Evolutionary conservation across 164 flowering plant genomes (phyloP).

Genomic region (Hamamelis virginiana): DNA sequence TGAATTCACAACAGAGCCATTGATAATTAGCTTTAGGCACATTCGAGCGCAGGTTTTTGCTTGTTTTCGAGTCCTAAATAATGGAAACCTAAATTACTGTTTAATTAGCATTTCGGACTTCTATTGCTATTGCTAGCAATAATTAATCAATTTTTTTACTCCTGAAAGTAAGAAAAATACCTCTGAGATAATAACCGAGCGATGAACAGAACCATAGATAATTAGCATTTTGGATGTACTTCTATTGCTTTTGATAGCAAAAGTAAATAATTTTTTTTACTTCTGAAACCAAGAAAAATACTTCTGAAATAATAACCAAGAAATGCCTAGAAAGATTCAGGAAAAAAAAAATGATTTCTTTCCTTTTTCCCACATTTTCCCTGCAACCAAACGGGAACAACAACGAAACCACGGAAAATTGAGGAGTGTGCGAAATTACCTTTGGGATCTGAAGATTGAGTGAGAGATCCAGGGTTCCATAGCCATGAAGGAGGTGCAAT

Average conservation of each 20-base stretch:
- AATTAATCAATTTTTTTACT: background rate
- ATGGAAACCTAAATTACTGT: background rate
- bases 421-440: conserved; percentile 26
- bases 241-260: too few relatives aligned
- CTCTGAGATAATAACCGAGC: background rate
- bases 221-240: too few relatives aligned
- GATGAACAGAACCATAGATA: too few relatives aligned
- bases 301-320: background rate
- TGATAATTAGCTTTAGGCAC: too few relatives aligned
- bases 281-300: too few relatives aligned
- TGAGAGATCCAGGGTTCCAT: conserved; percentile 20
- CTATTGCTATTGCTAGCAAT: too few relatives aligned
- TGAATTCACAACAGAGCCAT: too few relatives aligned
- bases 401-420: background rate
- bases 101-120: too few relatives aligned
- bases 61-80: too few relatives aligned
- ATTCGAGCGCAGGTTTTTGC: too few relatives aligned
- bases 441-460: conserved; percentile 23
- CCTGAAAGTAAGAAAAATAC: too few relatives aligned
- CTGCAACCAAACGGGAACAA: background rate
- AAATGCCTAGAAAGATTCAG: background rate
- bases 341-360: background rate
- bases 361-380: background rate
- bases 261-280: background rate
- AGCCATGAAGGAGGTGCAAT: conserved; percentile 83